Base-by-base conservation (phyloP, 1,284 basidiomycete genomes). In the Melanopsichium pennsylvanicum region DNA sequence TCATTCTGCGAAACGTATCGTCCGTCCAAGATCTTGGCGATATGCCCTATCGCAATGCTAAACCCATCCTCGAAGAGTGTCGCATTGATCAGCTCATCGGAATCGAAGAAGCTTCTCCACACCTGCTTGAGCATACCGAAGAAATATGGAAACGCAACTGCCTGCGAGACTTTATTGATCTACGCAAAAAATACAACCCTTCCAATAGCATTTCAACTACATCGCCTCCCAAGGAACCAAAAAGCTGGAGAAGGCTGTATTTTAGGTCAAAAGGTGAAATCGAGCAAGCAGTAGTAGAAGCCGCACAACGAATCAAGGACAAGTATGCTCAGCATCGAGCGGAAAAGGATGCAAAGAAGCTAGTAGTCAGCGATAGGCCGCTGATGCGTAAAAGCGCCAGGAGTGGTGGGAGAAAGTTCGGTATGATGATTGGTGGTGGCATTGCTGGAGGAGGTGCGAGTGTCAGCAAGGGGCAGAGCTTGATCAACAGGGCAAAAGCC, bases 121-220 rank as follows among this genome's bases (percentile, higher is more conserved):
- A 76, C 34, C 56, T 76, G 2, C 49, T 69, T 15, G 56, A 51
- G 22, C 43, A 74, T 9, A 63, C 71, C 1, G 61, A 72, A 6
- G 66, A 71, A 25, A 57, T 78, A 9, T 78, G 76, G 76, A 71
- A 59, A n/a, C 67, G 60, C 10, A 69, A 72, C 16, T 75, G 75
- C 43, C 38, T 78, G 11, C 64, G 69, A 4, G 76, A 78, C 57
- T 77, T 75, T 55, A 36, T 67, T 22, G 66, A 77, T 2, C 51
- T 77, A 2, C 73, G 72, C 16, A 70, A 72, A 25, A 58, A 54
- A 19, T 67, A 69, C 38, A 23, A 49, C 7, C 36, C 48, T 22
- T 9, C 34, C 2, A 15, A 11, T 4, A 10, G 32, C 3, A 15
- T 15, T 4, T 1, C 13, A 0, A 34, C n/a, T 10, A 15, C 4